Base-by-base conservation (phyloP, 345 rosid species). In the Syzygium oleosum region DNA sequence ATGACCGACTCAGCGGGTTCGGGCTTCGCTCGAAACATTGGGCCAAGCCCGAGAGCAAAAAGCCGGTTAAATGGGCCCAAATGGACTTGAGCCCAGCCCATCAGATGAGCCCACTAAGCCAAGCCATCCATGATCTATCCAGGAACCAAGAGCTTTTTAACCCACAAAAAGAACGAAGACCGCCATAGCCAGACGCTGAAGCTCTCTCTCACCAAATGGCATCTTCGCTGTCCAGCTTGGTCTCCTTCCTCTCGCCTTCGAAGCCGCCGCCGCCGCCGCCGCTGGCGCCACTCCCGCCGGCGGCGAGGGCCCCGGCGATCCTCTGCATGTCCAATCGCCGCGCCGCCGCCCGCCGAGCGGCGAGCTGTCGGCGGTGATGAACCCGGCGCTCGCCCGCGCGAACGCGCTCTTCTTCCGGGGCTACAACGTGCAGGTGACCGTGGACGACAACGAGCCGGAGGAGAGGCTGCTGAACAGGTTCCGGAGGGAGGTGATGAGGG, bases 171-270 rank as follows among this genome's bases (percentile, higher is more conserved):
- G 46, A 43, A 43, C 46, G 46, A 85, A 56, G 29, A 31, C 34
- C 77, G 73, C 49, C 83, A 73, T 38, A 85, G 51, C 10, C 19
- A 55, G 31, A 5, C 86, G 51, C 31, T 85, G 46, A 34, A 63
- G 61, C 52, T 86, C 85, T 83, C 91, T 83, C 91, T 38, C 83
- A 19, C 49, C 83, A 38, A 77, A 95, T 95, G 98, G 98, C 98
- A 84, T 38, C 95, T 87, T 91, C 96, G 77, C 91, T 96, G 88
- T 85, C 98, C 84, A 93, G 91, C 90, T 92, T 96, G 89, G 87
- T 94, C 90, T 94, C 97, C 87, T 95, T 92, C 91, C 87, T 94
- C 85, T 87, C 92, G 15, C 95, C 97, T 59, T 89, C 94, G 61
- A 92, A 91, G 84, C 88, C 97, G 10, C n/a, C n/a, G n/a, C n/a